Conservation (phyloP, 2,329 filamentous ascomycete species). For the Fusarium chuoi region DNA sequence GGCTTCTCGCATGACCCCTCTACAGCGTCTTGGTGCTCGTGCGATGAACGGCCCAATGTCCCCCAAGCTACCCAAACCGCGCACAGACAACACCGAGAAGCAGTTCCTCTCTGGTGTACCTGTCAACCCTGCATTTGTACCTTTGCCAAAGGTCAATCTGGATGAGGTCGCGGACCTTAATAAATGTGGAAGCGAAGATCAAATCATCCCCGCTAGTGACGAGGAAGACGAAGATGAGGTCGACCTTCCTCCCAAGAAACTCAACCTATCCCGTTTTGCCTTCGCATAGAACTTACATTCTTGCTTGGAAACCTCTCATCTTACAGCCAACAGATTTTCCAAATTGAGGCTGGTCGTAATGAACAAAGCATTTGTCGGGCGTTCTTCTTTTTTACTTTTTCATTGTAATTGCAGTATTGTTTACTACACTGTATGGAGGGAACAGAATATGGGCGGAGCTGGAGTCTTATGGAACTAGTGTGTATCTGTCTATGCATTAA, state of each 20-base stretch:
- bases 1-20: slow-evolving; percentile 59
- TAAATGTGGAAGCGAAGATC: slow-evolving; percentile 65
- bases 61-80: slow-evolving; percentile 45
- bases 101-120: slow-evolving; percentile 51
- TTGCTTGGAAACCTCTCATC: not conserved
- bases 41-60: slow-evolving; percentile 49
- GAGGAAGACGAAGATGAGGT: slow-evolving; percentile 56
- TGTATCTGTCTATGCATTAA: slow-evolving; percentile 17
- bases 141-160: slow-evolving; percentile 64
- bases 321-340: not conserved
- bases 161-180: slow-evolving; percentile 65
- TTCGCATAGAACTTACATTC: slow-evolving; percentile 44
- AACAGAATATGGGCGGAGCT: slow-evolving; percentile 17
- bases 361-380: slow-evolving; percentile 26
- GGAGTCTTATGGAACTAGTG: slow-evolving; percentile 16
- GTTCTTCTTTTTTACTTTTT: slow-evolving; percentile 17
- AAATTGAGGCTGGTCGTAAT: slow-evolving; percentile 1
- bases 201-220: slow-evolving; percentile 64
- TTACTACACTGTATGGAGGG: slow-evolving; percentile 11
- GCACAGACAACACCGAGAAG: slow-evolving; percentile 32
- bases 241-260: slow-evolving; percentile 46
- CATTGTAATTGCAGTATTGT: slow-evolving; percentile 6
- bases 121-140: slow-evolving; percentile 65
- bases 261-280: slow-evolving; percentile 62
- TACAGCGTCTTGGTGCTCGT: slow-evolving; percentile 63